A percentile compares a stretch with the other conserved stretches of the same genome.
These are phyloP conservation scores for Tremella mesenterica DNA, from an alignment of 768 basidiomycete genomes.

Conservation along the genomic window DNA sequence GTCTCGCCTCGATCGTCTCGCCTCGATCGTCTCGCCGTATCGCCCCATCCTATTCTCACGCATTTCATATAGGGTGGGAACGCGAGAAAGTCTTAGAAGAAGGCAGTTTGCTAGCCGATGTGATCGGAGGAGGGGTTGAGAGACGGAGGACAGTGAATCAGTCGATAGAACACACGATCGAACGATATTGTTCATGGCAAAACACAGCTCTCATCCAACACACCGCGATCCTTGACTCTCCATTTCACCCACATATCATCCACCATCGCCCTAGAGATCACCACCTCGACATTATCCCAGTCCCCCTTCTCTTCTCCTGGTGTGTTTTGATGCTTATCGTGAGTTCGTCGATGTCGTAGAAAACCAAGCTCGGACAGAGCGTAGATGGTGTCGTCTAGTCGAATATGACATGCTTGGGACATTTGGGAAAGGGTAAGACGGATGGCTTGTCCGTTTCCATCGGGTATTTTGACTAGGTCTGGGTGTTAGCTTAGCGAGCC, in stretches of 20 bases:
- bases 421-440: conserved; percentile 59
- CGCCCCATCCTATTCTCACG: too few relatives aligned
- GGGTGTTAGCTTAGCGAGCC: not conserved
- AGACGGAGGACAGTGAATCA: too few relatives aligned
- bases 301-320: conserved; percentile 33
- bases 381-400: conserved; percentile 77
- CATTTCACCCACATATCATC: conserved; percentile 60
- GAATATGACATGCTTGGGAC: conserved; percentile 67
- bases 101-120: too few relatives aligned
- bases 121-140: too few relatives aligned
- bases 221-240: conserved; percentile 53
- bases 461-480: conserved; percentile 8
- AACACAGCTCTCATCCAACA: conserved; percentile 41
- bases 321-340: not conserved
- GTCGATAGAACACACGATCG: too few relatives aligned
- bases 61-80: too few relatives aligned
- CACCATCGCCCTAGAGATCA: conserved; percentile 59
- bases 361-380: conserved; percentile 81
- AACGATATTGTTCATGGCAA: conserved; percentile 38
- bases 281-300: conserved; percentile 47
- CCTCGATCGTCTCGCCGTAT: too few relatives aligned
- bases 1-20: too few relatives aligned
- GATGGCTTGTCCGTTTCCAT: conserved; percentile 18
- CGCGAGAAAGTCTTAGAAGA: too few relatives aligned
- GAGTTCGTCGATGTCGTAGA: conserved; percentile 44